These are phyloP conservation scores for Alternaria burnsii DNA, from an alignment of 2,329 filamentous ascomycete genomes.

Conservation along the genomic window DNA sequence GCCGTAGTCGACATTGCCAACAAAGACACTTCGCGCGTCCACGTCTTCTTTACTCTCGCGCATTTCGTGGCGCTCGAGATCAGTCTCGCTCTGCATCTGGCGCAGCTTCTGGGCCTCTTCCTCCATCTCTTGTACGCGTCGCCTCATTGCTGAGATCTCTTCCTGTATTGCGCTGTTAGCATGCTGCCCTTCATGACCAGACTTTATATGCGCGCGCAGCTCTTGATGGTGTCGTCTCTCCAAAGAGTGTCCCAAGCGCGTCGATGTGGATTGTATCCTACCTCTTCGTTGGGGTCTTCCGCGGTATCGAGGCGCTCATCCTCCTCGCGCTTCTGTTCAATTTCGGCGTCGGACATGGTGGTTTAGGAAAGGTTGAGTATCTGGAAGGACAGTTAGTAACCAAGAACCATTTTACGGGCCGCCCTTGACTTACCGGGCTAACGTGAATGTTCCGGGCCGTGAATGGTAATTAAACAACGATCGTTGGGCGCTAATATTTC, in stretches of 20 bases:
- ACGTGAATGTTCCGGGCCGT: conserved; percentile 12
- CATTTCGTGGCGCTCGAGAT: conserved; percentile 83
- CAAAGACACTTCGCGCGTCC: conserved; percentile 94
- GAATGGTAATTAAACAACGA: conserved; percentile 3
- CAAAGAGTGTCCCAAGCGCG: not conserved
- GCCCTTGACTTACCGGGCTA: conserved; percentile 26
- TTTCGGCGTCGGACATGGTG: conserved; percentile 44
- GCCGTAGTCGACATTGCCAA: conserved; percentile 98
- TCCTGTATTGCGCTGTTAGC: conserved; percentile 37
- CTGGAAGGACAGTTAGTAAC: conserved; percentile 1
- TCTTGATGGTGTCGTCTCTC: not conserved
- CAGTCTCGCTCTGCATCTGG: conserved; percentile 69
- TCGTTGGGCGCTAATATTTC: not conserved
- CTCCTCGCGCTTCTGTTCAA: conserved; percentile 41
- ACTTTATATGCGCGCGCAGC: not conserved
- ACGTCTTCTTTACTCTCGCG: conserved; percentile 95
- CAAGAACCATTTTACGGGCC: not conserved
- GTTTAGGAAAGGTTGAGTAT: not conserved
- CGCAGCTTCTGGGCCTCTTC: conserved; percentile 66
- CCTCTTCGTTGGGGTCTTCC: conserved; percentile 49
- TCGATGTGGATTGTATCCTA: conserved; percentile 25
- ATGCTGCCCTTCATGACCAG: not conserved
- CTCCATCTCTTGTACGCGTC: conserved; percentile 64
- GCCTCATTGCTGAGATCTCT: conserved; percentile 61
- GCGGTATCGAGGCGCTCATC: conserved; percentile 46